Evolutionary conservation across 2,329 filamentous ascomycete species (phyloP).

Genomic region (Ascochyta pisi): DNA sequence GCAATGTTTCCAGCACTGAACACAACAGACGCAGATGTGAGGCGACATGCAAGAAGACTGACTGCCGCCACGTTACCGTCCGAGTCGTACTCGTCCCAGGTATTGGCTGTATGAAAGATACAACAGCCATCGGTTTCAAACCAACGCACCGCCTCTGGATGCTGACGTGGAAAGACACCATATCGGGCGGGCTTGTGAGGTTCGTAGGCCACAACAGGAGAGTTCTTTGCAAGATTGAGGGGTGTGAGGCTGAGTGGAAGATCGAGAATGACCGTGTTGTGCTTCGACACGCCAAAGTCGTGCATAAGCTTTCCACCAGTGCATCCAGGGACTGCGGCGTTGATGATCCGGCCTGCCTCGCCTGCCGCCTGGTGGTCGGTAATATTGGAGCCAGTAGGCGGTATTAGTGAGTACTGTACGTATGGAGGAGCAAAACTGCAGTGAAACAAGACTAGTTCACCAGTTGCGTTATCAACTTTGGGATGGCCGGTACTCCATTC

Average conservation of each 20-base stretch:
- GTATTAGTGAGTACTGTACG: constrained; percentile 69
- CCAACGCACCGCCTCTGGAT: constrained; percentile 66
- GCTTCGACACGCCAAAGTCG: constrained; percentile 72
- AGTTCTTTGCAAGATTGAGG: constrained; percentile 63
- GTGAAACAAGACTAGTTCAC: constrained; percentile 73
- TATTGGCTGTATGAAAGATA: constrained; percentile 76
- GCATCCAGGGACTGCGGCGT: constrained; percentile 66
- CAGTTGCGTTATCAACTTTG: constrained; percentile 68
- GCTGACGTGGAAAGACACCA: constrained; percentile 70
- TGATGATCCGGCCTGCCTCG: constrained; percentile 51
- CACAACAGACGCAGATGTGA: constrained; percentile 70
- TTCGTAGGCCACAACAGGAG: constrained; percentile 67
- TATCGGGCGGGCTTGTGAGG: constrained; percentile 65
- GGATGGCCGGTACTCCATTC: constrained; percentile 77
- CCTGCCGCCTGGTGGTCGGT: not conserved
- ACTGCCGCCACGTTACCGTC: constrained; percentile 54
- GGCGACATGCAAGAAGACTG: constrained; percentile 70
- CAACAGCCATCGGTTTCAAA: constrained; percentile 72
- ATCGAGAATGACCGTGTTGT: constrained; percentile 72
- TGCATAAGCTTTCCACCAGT: constrained; percentile 75
- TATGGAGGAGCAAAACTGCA: constrained; percentile 70
- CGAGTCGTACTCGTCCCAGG: constrained; percentile 64
- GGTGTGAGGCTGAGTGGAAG: constrained; percentile 71
- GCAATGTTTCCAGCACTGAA: constrained; percentile 70
- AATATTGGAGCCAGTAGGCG: constrained; percentile 32